Percentiles rank a stretch among this genome's conserved stretches.
Conservation (phyloP, 2,329 filamentous ascomycete genomes). For the Penicillium sp. region DNA sequence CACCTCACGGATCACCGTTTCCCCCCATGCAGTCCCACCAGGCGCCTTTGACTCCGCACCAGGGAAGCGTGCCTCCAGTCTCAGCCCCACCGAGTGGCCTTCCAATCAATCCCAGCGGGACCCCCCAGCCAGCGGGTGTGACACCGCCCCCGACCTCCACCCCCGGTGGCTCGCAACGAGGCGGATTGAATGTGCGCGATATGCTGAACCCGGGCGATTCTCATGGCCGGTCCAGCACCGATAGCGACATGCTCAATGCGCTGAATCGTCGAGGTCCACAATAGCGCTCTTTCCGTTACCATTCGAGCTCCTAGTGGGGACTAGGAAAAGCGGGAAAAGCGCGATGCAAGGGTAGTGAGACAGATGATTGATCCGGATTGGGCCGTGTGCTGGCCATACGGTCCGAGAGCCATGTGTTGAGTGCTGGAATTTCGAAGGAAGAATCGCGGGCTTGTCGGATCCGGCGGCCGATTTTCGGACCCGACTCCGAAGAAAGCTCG, state of each 20-base stretch:
- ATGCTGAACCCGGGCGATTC: slow-evolving; percentile 46
- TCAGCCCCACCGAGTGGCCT: neutral
- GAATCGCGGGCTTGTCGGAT: slow-evolving; percentile 14
- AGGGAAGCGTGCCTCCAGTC: slow-evolving; percentile 10
- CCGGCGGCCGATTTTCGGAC: slow-evolving; percentile 12
- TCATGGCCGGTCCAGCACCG: slow-evolving; percentile 43
- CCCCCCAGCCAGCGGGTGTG: slow-evolving; percentile 25
- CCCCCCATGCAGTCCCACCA: slow-evolving; percentile 34
- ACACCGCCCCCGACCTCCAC: slow-evolving; percentile 42
- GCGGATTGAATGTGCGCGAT: slow-evolving; percentile 48
- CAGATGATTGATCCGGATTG: slow-evolving; percentile 12
- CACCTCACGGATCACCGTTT: slow-evolving; percentile 43
- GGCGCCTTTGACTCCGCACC: slow-evolving; percentile 25
- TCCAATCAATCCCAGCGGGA: slow-evolving; percentile 2
- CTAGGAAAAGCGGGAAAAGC: neutral
- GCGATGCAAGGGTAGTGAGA: neutral
- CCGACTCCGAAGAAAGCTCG: neutral
- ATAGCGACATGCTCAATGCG: slow-evolving; percentile 51
- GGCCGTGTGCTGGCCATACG: slow-evolving; percentile 28
- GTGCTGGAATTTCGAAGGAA: slow-evolving; percentile 9
- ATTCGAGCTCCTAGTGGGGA: neutral
- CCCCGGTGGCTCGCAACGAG: slow-evolving; percentile 34
- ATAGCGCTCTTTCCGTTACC: slow-evolving; percentile 21
- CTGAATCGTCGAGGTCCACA: slow-evolving; percentile 42
- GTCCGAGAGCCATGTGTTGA: slow-evolving; percentile 20